Evolutionary conservation across 2,329 filamentous ascomycete species (phyloP).

Genomic region (Sarocladiaceae sp.): DNA sequence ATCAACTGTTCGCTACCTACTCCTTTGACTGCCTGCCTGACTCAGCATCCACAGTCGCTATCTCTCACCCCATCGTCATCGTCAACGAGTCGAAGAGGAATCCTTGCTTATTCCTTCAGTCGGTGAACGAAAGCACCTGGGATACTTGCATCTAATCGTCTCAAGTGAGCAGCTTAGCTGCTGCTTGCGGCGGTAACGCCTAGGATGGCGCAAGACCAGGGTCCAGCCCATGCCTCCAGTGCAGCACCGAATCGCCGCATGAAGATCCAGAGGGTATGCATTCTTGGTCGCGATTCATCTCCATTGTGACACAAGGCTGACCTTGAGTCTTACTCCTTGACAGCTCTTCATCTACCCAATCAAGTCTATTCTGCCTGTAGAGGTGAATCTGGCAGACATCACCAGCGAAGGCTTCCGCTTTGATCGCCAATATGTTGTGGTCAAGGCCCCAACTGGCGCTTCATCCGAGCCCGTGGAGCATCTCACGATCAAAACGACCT

Average conservation of each 20-base stretch:
- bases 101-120: no score
- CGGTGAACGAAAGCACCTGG: no score
- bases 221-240: background rate
- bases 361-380: constrained; percentile 16
- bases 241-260: constrained; percentile 4
- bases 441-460: constrained; percentile 11
- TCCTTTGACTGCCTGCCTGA: no score
- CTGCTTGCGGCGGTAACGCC: no score
- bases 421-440: constrained; percentile 15
- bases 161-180: no score
- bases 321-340: background rate
- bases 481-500: constrained; percentile 14
- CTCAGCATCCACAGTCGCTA: no score
- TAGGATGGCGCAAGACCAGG: background rate
- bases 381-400: constrained; percentile 15
- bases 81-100: no score
- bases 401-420: constrained; percentile 16
- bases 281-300: background rate
- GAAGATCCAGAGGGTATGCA: constrained; percentile 14
- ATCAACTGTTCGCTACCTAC: no score
- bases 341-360: constrained; percentile 17
- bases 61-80: no score
- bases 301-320: background rate
- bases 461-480: constrained; percentile 11
- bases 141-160: no score